These are phyloP conservation scores for Aspergillus ostianus DNA, from an alignment of 495 filamentous ascomycete species.

Conservation along the genomic window DNA sequence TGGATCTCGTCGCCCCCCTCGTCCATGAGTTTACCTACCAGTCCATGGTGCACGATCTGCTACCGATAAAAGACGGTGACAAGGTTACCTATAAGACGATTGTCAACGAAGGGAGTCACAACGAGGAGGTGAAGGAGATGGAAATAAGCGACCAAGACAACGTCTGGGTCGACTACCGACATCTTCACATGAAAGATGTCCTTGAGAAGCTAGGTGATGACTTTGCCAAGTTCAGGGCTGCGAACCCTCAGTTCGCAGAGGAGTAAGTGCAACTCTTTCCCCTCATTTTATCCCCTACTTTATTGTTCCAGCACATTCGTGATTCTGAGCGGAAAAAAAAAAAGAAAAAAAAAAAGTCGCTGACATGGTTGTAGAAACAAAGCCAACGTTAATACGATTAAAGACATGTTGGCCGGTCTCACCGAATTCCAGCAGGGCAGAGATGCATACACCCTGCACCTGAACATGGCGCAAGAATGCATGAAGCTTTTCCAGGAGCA, in stretches of 20 bases:
- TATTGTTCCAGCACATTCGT: background rate
- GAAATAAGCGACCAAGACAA: conserved; percentile 85
- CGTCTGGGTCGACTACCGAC: conserved; percentile 90
- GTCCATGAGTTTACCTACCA: conserved; percentile 98
- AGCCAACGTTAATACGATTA: conserved; percentile 82
- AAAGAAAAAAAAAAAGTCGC: background rate
- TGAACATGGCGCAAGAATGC: conserved; percentile 97
- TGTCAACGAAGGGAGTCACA: conserved; percentile 64
- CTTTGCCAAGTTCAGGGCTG: conserved; percentile 84
- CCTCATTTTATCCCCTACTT: background rate
- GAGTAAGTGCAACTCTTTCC: conserved; percentile 37
- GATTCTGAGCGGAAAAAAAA: background rate
- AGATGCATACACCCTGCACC: conserved; percentile 88
- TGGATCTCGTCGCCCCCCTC: conserved; percentile 84
- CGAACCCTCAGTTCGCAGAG: conserved; percentile 92
- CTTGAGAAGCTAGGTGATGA: conserved; percentile 90
- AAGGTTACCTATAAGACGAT: conserved; percentile 81
- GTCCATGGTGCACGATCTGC: conserved; percentile 91
- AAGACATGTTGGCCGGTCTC: conserved; percentile 92
- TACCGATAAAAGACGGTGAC: conserved; percentile 82
- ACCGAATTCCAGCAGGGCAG: conserved; percentile 94
- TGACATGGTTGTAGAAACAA: conserved; percentile 44
- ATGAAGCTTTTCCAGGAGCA: conserved; percentile 86
- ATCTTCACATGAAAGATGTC: conserved; percentile 97
- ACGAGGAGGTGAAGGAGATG: conserved; percentile 81